Evolutionary conservation across 768 basidiomycete species (phyloP).

Genomic region (Lentinula boryana): DNA sequence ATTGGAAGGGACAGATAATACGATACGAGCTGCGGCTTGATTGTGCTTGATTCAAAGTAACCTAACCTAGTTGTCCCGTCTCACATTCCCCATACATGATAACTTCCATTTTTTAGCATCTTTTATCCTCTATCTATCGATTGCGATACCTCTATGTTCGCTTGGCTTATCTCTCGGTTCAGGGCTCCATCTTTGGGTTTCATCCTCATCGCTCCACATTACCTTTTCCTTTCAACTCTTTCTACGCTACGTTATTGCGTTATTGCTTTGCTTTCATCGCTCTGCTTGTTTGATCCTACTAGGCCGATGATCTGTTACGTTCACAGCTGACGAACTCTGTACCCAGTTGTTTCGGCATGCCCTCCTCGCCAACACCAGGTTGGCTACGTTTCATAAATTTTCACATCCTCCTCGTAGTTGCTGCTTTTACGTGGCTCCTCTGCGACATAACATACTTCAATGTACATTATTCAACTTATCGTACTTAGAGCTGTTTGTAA

Average conservation of each 20-base stretch:
- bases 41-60: neutral
- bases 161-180: neutral
- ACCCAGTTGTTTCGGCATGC: no score
- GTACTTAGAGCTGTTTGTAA: no score
- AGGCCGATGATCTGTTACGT: neutral
- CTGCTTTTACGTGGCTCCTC: no score
- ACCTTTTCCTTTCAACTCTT: neutral
- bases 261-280: neutral
- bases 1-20: slow-evolving; percentile 2
- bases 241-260: neutral
- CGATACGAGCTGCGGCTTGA: neutral
- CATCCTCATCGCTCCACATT: neutral
- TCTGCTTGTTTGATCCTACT: neutral
- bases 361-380: no score
- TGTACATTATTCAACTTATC: neutral
- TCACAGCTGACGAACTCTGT: neutral
- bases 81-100: neutral
- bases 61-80: no score
- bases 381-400: no score
- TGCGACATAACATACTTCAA: neutral
- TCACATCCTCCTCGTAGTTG: no score
- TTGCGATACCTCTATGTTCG: neutral
- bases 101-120: neutral
- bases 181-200: neutral
- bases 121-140: neutral